Evolutionary conservation across 2,329 filamentous ascomycete species (phyloP), one percentile per base, ranked within the genome.

Genomic region (Botrytis medusae): DNA sequence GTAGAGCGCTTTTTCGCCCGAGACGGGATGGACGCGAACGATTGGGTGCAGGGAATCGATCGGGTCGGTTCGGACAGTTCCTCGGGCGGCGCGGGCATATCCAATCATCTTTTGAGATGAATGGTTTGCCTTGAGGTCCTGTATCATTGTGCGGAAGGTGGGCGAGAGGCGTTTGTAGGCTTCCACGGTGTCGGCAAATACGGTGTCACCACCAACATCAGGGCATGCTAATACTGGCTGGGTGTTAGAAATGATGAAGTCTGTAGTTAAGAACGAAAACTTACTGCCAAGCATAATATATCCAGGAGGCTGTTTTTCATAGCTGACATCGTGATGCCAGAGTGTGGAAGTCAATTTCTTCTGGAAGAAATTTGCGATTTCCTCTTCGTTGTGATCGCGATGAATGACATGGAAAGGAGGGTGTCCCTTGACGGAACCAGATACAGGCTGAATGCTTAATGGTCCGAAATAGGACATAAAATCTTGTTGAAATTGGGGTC

Each of bases 281-380:
- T 72, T 72, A 72, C 70, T 81, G 7, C 85, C 85, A 42, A 87
- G 84, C 81, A 92, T 90, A 0, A 90, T 91, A 71, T 92, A 88
- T 37, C 90, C 91, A 0, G 91, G 90, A 3, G 91, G 91, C 74
- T 93, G 91, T 32, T 85, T 84, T 81, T 93, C 91, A 77, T 93
- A 90, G 0, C 92, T 90, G 0, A 93, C 86, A 78, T 93, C 91
- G 34, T 87, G 88, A 80, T 93, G 91, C 91, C 91, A 93, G 22
- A 88, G 82, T 0, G 89, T 86, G 1, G 89, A 10, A 88, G 88
- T 42, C 90, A 90, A 68, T 88, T 91, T 0, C 89, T 84, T 90
- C 60, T 88, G 86, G 68, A 91, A 87, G 83, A 92, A 93, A 79
- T 84, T 87, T 10, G 89, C 87, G 72, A 86, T 20, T 83, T 81